Evolutionary conservation across 768 basidiomycete genomes (phyloP).

Genomic region (Podaxis rugospora): DNA sequence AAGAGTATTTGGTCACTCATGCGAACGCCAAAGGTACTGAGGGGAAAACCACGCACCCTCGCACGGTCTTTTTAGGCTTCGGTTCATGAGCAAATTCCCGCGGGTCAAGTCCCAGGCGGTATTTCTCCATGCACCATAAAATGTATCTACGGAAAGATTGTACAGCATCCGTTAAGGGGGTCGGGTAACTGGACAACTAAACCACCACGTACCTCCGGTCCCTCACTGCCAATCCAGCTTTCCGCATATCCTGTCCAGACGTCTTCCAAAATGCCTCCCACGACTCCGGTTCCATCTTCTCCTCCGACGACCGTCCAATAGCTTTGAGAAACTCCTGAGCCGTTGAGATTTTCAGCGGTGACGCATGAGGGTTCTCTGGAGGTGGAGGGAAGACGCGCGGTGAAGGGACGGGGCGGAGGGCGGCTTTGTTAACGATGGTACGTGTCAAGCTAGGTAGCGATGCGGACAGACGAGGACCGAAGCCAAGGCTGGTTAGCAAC

Average conservation of each 20-base stretch:
- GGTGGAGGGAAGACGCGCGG: constrained; percentile 12
- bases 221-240: constrained; percentile 58
- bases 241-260: constrained; percentile 52
- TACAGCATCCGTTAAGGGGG: neutral
- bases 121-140: constrained; percentile 84
- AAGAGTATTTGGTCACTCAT: neutral
- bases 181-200: neutral
- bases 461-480: constrained; percentile 19
- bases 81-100: constrained; percentile 60
- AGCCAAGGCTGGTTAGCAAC: constrained; percentile 10
- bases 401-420: constrained; percentile 28
- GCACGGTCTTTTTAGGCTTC: constrained; percentile 69
- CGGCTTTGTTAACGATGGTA: constrained; percentile 29
- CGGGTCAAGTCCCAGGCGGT: constrained; percentile 50
- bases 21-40: neutral
- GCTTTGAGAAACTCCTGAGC: constrained; percentile 66
- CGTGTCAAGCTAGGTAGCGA: constrained; percentile 25
- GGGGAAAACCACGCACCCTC: constrained; percentile 54
- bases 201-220: constrained; percentile 60
- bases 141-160: constrained; percentile 55
- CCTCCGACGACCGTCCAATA: constrained; percentile 66
- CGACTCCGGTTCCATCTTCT: constrained; percentile 55
- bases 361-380: neutral
- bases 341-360: constrained; percentile 45
- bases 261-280: constrained; percentile 75